A percentile compares a stretch with the other conserved stretches of the same genome.
phyloP scores from a whole-genome alignment of 2,329 filamentous ascomycete genomes.

The Alternaria longipes region DNA sequence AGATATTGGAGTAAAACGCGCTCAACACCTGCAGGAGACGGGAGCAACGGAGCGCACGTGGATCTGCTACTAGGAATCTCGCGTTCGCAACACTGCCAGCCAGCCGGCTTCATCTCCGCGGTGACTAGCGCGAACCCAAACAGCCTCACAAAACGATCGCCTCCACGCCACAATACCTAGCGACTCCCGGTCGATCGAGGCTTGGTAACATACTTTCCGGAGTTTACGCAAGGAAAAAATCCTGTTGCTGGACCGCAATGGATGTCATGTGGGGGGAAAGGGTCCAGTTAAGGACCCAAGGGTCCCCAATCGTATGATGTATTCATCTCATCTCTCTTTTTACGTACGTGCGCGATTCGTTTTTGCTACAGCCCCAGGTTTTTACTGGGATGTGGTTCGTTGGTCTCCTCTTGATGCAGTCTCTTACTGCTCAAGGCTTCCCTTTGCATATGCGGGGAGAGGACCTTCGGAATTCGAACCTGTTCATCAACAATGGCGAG shows the following conservation, averaged over 20 bases:
- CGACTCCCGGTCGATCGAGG: neutral
- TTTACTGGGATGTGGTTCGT: neutral
- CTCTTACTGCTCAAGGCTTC: neutral
- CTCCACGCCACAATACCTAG: constrained; percentile 3
- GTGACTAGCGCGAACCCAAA: constrained; percentile 5
- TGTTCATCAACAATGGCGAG: constrained; percentile 2
- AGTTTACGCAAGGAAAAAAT: constrained; percentile 3
- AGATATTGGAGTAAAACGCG: neutral
- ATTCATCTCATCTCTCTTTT: neutral
- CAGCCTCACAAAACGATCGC: constrained; percentile 7
- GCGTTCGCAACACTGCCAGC: neutral
- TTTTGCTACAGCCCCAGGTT: neutral
- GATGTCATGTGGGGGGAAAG: constrained; percentile 3
- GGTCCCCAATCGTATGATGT: constrained; percentile 3
- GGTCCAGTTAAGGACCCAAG: constrained; percentile 8
- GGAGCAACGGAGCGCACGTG: constrained; percentile 7
- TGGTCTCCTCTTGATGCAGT: constrained; percentile 5
- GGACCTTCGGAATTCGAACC: neutral
- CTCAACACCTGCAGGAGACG: neutral
- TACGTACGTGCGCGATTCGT: constrained; percentile 1
- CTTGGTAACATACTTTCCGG: neutral
- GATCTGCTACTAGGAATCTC: neutral
- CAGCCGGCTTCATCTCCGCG: constrained; percentile 3
- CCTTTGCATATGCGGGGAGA: neutral
- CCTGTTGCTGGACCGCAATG: constrained; percentile 1